Evolutionary conservation across 2,329 filamentous ascomycete genomes (phyloP), one percentile per base, ranked within the genome.

Genomic region (Aspergillus pseudonomiae): DNA sequence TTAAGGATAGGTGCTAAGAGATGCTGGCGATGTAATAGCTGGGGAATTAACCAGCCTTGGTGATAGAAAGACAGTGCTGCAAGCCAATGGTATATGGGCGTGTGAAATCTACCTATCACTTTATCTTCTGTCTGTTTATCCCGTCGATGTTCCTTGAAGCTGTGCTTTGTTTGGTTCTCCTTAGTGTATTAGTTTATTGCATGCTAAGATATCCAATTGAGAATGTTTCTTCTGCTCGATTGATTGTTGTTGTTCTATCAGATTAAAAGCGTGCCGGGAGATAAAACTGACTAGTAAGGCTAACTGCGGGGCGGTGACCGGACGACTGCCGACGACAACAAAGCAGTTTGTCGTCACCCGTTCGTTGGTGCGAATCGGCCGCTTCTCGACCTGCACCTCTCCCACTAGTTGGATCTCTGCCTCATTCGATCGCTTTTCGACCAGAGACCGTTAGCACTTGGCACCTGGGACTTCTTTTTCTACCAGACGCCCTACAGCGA

Each of bases 1-100:
- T 82, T 97, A 87, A 77, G 63, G 43, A 5, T 5, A 32, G 16
- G 52, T 10, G 32, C 6, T 19, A 19, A 26, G 9, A 26, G 32
- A 36, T 19, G 11, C 14, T 24, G 14, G 32, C 48, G 48, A 52
- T 34, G 28, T 32, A 52, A 55, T 55, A 24, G 32, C 32, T 26
- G 12, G 9, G 11, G 34, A 19, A 19, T 24, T 4, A 24, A 7
- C 19, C 11, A n/a, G 52, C n/a, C 34, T n/a, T 24, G 6, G 52
- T 19, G 10, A 39, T 55, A 24, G 19, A 55, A 24, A 12, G 12
- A 6, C 26, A 16, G 26, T 26, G 6, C 39, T 41, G 39, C 39
- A 19, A 19, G 39, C 19, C 16, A 6, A 52, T 39, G 32, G 30
- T 21, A 16, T n/a, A 39, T 1, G 52, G 30, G 48, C 48, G 28